Conservation (phyloP, 352 stramenopile species). For the Thraustochytrium sp. region DNA sequence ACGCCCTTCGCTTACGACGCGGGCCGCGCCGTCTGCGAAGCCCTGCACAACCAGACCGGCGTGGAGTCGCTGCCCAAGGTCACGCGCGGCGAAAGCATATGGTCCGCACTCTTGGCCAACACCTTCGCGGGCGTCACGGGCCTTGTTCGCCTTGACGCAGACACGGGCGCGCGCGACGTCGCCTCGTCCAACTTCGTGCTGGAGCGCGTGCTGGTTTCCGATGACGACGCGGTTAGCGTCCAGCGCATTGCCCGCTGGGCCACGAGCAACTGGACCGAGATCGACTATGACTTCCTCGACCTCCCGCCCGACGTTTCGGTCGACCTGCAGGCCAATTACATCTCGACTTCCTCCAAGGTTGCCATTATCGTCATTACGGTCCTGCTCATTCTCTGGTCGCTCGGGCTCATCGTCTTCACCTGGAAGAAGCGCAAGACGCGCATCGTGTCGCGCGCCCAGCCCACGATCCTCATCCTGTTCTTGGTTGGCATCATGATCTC, state of each 20-base stretch:
- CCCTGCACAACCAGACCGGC: not conserved
- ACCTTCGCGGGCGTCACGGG: not conserved
- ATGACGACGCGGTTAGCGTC: no score
- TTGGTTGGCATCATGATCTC: not conserved
- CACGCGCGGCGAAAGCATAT: not conserved
- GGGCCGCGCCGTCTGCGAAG: not conserved
- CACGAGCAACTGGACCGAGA: not conserved
- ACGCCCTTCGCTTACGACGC: not conserved
- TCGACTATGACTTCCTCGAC: not conserved
- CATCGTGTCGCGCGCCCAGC: constrained; percentile 27
- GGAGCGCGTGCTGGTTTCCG: not conserved
- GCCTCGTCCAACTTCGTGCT: constrained; percentile 1
- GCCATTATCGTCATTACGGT: not conserved
- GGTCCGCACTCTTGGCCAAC: not conserved
- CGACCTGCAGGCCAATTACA: not conserved
- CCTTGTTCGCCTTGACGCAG: not conserved
- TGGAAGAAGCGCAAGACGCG: constrained; percentile 17
- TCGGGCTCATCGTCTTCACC: constrained; percentile 4
- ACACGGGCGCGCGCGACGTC: not conserved
- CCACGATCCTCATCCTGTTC: not conserved
- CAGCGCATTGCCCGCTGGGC: not conserved
- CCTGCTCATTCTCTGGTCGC: not conserved
- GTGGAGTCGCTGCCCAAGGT: not conserved
- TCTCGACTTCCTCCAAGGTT: not conserved
- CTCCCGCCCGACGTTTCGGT: not conserved